Base-by-base conservation (phyloP, 176 grass and related monocot species). In the Dendrocalamus sinicus region DNA sequence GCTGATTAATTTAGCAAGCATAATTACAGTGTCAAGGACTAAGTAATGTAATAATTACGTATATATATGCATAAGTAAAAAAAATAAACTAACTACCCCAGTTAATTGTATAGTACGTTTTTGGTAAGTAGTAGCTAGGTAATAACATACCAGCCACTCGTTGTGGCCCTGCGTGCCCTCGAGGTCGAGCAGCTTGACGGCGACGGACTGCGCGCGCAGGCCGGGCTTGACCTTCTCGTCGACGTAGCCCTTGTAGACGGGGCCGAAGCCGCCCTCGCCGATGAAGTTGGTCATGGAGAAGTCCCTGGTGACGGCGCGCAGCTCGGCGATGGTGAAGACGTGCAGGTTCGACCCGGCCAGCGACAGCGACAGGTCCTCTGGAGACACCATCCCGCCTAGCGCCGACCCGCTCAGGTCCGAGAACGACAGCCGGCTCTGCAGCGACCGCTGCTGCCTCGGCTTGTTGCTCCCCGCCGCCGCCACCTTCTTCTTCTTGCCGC, bases 281-380 rank as follows among this genome's bases (percentile, higher is more conserved):
- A 97, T 85, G 82, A 97, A 97, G 84, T 97, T 94, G 65, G 90
- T 94, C 83, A 83, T 90, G 75, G 94, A 92, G 81, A 97, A 97
- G 44, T 91, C 90, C 10, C 89, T 57, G 12, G 94, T 97, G 59
- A 83, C 57, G 58, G 86, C 60, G 85, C 92, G 91, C n/a, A 97
- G 88, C 47, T 97, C 92, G 41, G 82, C 85, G 59, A 94, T 93
- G 72, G 90, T 89, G 85, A 97, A 94, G 66, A 89, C 62, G 57
- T 92, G 89, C 23, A 97, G 86, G 69, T 97, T 94, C 32, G 94
- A 97, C 9, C 94, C 94, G 2, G 46, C 94, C 6, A 97, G 90
- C 22, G 94, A 97, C n/a, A 97, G 86, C 20, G 94, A 97, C 7
- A 97, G 83, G 84, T 97, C 94, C 85, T 97, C 94, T 5, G 94